phyloP scores from a whole-genome alignment of 1,284 basidiomycete genomes.

The Ustilago esculenta region DNA sequence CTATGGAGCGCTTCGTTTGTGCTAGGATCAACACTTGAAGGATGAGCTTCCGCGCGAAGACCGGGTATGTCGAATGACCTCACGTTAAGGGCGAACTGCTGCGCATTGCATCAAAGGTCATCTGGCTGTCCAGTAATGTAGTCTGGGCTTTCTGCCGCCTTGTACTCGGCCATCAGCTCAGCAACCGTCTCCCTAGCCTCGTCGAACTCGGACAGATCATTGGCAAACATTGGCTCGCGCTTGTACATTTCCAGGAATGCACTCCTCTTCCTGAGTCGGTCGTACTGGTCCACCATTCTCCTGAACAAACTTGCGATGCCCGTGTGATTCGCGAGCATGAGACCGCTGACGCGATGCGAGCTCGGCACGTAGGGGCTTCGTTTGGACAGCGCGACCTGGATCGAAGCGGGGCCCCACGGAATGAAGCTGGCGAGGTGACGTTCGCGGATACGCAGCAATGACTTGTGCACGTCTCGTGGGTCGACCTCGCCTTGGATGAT shows the following conservation, averaged over 20 bases:
- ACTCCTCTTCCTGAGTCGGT: slow-evolving; percentile 84
- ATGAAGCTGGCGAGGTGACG: slow-evolving; percentile 97
- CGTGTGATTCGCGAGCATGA: slow-evolving; percentile 99
- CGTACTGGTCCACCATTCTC: slow-evolving; percentile 94
- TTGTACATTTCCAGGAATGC: slow-evolving; percentile 98
- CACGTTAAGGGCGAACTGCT: not conserved
- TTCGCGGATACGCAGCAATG: slow-evolving; percentile 92
- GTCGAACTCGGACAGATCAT: slow-evolving; percentile 63
- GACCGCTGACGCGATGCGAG: slow-evolving; percentile 89
- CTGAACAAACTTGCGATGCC: slow-evolving; percentile 87
- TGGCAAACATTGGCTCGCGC: slow-evolving; percentile 76
- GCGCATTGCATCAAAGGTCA: slow-evolving; percentile 18
- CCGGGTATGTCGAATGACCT: slow-evolving; percentile 11
- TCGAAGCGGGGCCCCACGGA: slow-evolving; percentile 98
- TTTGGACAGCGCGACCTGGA: slow-evolving; percentile 94
- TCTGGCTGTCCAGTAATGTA: slow-evolving; percentile 51
- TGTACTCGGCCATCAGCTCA: slow-evolving; percentile 65
- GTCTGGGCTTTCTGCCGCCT: slow-evolving; percentile 61
- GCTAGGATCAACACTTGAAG: not conserved
- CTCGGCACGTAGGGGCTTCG: slow-evolving; percentile 87
- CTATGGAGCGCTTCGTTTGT: not conserved
- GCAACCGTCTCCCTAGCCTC: slow-evolving; percentile 63
- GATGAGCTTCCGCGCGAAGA: not conserved
- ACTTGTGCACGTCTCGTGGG: slow-evolving; percentile 98
- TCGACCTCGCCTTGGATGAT: slow-evolving; percentile 98